Conservation (phyloP, 129 eudicot species). For the Flaveria linearis region DNA sequence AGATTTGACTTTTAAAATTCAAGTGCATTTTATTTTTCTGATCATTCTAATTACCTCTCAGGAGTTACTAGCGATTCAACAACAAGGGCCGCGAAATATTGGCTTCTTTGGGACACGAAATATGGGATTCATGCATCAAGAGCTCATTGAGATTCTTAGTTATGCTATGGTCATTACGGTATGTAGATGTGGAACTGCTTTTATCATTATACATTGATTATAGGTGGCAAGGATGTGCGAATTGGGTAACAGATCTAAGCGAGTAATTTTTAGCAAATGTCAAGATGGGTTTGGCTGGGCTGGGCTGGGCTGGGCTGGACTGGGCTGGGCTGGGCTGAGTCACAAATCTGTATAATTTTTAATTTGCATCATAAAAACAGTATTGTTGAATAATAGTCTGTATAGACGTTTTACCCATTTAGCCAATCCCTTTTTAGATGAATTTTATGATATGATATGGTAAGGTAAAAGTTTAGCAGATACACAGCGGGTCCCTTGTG, state of each 20-base stretch:
- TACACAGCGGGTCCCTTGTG: neutral
- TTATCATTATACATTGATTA: neutral
- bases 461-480: neutral
- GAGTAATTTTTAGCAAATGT: neutral
- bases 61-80: slow-evolving; percentile 97
- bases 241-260: neutral
- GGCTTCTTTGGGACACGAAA: slow-evolving; percentile 97
- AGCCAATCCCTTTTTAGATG: neutral
- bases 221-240: neutral
- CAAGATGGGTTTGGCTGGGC: neutral
- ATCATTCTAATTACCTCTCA: slow-evolving; percentile 30
- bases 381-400: neutral
- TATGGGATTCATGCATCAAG: slow-evolving; percentile 99
- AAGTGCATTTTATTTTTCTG: slow-evolving; percentile 5
- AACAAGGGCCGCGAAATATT: slow-evolving; percentile 92
- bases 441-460: neutral
- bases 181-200: slow-evolving; percentile 27
- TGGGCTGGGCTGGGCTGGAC: neutral
- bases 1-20: neutral
- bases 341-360: neutral
- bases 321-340: neutral
- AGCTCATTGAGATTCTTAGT: slow-evolving; percentile 97
- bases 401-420: neutral
- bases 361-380: neutral
- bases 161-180: slow-evolving; percentile 98